Evolutionary conservation across 2,329 filamentous ascomycete genomes (phyloP).

Genomic region (Aspergillus brasiliensis): DNA sequence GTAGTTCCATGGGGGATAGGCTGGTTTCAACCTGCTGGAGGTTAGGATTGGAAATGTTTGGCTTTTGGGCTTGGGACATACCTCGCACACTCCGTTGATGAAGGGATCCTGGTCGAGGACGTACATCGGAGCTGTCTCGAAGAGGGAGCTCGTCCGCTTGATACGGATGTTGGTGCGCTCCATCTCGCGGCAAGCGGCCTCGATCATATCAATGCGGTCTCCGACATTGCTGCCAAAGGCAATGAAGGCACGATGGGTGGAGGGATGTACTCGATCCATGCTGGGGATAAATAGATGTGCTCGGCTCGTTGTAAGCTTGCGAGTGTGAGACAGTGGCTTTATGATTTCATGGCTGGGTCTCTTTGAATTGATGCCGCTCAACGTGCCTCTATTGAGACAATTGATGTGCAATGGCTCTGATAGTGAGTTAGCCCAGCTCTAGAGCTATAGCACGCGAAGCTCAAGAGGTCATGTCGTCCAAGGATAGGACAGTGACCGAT

Average conservation of each 20-base stretch:
- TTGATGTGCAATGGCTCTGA: background rate
- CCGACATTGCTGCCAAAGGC: constrained; percentile 93
- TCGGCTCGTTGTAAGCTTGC: constrained; percentile 16
- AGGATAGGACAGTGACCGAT: background rate
- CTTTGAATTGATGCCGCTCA: background rate
- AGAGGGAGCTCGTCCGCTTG: constrained; percentile 79
- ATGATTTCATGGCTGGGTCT: constrained; percentile 13
- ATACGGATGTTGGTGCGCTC: constrained; percentile 71
- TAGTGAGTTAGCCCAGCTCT: background rate
- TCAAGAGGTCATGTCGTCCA: background rate
- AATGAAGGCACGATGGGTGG: constrained; percentile 65
- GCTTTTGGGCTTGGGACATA: constrained; percentile 49
- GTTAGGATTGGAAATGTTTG: constrained; percentile 14
- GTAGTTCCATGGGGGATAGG: constrained; percentile 71
- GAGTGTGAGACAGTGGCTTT: background rate
- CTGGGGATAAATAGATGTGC: constrained; percentile 13
- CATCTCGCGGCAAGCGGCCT: constrained; percentile 79
- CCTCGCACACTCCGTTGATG: constrained; percentile 90
- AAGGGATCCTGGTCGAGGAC: constrained; percentile 85
- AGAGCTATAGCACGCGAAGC: background rate
- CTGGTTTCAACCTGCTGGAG: constrained; percentile 72
- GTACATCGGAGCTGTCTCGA: constrained; percentile 98
- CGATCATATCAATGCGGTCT: constrained; percentile 80
- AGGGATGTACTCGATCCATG: constrained; percentile 21
- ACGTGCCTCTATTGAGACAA: background rate